phyloP scores from a whole-genome alignment of 1,139 yeast species.

The Pichia sp. region DNA sequence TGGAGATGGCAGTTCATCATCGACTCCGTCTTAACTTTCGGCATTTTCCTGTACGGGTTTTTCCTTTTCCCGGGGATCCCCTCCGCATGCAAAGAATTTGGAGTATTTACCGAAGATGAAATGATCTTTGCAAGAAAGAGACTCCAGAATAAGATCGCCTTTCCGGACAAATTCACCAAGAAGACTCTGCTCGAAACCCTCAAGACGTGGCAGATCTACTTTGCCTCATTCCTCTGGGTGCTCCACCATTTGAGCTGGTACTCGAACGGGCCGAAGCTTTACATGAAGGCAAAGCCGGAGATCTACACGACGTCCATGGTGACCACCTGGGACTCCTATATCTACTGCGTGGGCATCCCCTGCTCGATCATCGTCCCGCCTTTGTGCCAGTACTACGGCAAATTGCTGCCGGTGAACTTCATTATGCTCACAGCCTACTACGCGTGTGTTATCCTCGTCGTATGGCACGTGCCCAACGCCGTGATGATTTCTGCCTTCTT shows the following conservation, averaged over 20 bases:
- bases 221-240: slow-evolving; percentile 32
- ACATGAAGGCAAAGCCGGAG: slow-evolving; percentile 17
- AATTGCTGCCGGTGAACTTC: slow-evolving; percentile 10
- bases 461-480: slow-evolving; percentile 16
- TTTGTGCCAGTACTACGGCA: slow-evolving; percentile 19
- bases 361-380: slow-evolving; percentile 18
- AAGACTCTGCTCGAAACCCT: slow-evolving; percentile 32
- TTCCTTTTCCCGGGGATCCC: slow-evolving; percentile 71
- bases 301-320: slow-evolving; percentile 14
- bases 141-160: slow-evolving; percentile 40
- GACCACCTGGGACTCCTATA: slow-evolving; percentile 20
- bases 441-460: slow-evolving; percentile 15
- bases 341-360: slow-evolving; percentile 16
- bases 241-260: slow-evolving; percentile 21
- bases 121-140: slow-evolving; percentile 59
- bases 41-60: slow-evolving; percentile 64
- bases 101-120: slow-evolving; percentile 55
- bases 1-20: slow-evolving; percentile 74
- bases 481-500: slow-evolving; percentile 19
- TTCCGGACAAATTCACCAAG: slow-evolving; percentile 17
- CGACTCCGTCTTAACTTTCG: slow-evolving; percentile 56
- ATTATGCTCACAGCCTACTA: slow-evolving; percentile 15
- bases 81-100: slow-evolving; percentile 41
- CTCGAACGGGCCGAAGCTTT: slow-evolving; percentile 16
- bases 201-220: slow-evolving; percentile 46